Conservation (phyloP, 306 rosid genomes). For the Medicago arabica region DNA sequence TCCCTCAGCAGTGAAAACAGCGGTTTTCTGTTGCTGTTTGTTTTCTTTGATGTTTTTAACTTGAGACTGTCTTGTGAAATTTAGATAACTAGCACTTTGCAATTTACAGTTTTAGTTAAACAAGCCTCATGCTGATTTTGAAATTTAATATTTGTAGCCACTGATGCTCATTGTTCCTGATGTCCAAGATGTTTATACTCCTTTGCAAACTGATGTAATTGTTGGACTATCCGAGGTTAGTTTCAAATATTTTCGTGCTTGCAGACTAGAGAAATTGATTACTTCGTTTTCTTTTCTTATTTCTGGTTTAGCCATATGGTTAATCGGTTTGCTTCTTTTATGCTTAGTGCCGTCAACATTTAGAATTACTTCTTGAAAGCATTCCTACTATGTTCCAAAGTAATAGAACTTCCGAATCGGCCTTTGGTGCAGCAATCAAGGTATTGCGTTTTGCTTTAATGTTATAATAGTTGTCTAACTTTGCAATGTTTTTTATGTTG, state of each 20-base stretch:
- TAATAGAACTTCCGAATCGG: constrained; percentile 89
- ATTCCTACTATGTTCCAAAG: constrained; percentile 90
- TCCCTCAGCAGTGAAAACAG: constrained; percentile 3
- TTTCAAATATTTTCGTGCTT: constrained; percentile 16
- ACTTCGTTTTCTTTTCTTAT: constrained; percentile 31
- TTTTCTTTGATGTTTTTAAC: constrained; percentile 20
- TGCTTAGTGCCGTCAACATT: constrained; percentile 88
- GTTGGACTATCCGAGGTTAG: constrained; percentile 94
- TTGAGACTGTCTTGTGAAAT: constrained; percentile 27
- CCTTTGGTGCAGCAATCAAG: constrained; percentile 97
- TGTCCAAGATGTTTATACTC: constrained; percentile 97
- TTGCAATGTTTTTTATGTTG: constrained; percentile 20
- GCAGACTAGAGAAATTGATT: constrained; percentile 18
- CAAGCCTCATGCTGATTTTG: constrained; percentile 38
- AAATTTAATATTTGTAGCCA: constrained; percentile 65
- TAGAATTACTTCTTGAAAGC: constrained; percentile 85
- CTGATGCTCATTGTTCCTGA: constrained; percentile 98
- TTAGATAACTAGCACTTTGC: constrained; percentile 19
- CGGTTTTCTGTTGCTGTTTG: constrained; percentile 22
- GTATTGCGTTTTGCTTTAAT: constrained; percentile 55
- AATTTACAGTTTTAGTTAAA: constrained; percentile 11
- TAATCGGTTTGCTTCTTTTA: constrained; percentile 40
- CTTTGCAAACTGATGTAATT: constrained; percentile 86
- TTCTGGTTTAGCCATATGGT: constrained; percentile 13
- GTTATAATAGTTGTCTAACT: constrained; percentile 18